phyloP scores from a whole-genome alignment of 441 rosid species.

The Biscutella laevigata region DNA sequence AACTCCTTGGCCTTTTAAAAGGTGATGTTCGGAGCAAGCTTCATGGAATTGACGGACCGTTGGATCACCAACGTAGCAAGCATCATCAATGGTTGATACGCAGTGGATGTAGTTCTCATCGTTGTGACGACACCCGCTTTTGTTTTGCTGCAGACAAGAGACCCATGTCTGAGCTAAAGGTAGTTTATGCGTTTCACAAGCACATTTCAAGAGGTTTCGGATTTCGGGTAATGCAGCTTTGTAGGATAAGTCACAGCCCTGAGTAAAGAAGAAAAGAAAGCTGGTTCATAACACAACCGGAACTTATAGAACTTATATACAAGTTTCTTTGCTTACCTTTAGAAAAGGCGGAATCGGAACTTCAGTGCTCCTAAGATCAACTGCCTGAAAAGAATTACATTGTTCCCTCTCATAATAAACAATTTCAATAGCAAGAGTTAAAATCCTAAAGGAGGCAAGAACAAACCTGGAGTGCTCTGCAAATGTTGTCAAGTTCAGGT shows the following conservation, averaged over 20 bases:
- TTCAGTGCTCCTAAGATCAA: conserved; percentile 71
- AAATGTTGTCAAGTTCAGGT: conserved; percentile 69
- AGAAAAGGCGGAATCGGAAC: conserved; percentile 30
- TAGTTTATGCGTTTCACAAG: conserved; percentile 60
- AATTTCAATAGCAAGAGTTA: too few species aligned
- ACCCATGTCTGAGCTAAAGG: conserved; percentile 90
- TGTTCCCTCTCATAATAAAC: too few species aligned
- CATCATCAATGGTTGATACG: conserved; percentile 70
- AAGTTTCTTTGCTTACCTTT: too few species aligned
- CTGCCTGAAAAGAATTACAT: conserved; percentile 65
- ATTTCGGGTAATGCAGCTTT: conserved; percentile 75
- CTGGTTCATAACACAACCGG: too few species aligned
- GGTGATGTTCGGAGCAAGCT: conserved; percentile 91
- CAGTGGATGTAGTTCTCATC: conserved; percentile 55
- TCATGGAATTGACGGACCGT: conserved; percentile 53
- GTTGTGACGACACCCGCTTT: conserved; percentile 72
- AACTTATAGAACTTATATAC: too few species aligned
- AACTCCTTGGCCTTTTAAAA: conserved; percentile 84
- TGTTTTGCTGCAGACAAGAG: conserved; percentile 65
- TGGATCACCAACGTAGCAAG: conserved; percentile 57
- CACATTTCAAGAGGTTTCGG: conserved; percentile 55
- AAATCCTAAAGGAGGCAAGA: background rate
- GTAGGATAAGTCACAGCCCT: conserved; percentile 45
- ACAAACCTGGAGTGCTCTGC: conserved; percentile 79
- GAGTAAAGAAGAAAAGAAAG: too few species aligned